phyloP scores from a whole-genome alignment of 116 monocot species.

The Phalaenopsis hybrid region DNA sequence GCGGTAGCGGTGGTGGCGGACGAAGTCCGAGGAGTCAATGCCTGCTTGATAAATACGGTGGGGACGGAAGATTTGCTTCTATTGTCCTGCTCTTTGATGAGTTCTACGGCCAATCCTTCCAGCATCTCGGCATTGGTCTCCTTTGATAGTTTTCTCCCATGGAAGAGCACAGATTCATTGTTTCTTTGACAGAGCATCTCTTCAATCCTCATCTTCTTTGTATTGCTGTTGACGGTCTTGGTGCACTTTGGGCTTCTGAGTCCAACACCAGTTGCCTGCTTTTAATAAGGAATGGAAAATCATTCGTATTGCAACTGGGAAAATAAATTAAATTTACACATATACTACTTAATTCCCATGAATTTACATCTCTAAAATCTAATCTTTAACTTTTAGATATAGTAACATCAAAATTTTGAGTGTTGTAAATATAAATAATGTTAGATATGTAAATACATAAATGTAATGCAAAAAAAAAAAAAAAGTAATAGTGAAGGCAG shows the following conservation, averaged over 20 bases:
- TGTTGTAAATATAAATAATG: no score
- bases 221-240: not conserved
- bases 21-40: slow-evolving; percentile 20
- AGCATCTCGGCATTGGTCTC: slow-evolving; percentile 49
- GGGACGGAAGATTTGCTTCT: slow-evolving; percentile 25
- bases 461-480: no score
- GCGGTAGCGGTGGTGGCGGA: slow-evolving; percentile 18
- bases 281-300: not conserved
- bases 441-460: no score
- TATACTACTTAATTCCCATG: no score
- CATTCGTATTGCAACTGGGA: no score
- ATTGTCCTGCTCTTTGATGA: slow-evolving; percentile 42
- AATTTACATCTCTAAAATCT: no score
- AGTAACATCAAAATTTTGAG: no score
- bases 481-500: no score
- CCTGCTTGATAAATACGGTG: slow-evolving; percentile 19
- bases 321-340: no score
- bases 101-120: slow-evolving; percentile 31
- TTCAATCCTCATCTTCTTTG: not conserved
- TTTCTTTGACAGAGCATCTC: slow-evolving; percentile 31
- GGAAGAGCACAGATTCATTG: slow-evolving; percentile 44
- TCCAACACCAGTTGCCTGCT: not conserved
- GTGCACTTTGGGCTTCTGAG: not conserved
- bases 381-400: no score
- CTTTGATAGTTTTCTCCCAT: slow-evolving; percentile 41